Base-by-base conservation (phyloP, 179 eudicot genomes). In the Carnegiea gigantea region DNA sequence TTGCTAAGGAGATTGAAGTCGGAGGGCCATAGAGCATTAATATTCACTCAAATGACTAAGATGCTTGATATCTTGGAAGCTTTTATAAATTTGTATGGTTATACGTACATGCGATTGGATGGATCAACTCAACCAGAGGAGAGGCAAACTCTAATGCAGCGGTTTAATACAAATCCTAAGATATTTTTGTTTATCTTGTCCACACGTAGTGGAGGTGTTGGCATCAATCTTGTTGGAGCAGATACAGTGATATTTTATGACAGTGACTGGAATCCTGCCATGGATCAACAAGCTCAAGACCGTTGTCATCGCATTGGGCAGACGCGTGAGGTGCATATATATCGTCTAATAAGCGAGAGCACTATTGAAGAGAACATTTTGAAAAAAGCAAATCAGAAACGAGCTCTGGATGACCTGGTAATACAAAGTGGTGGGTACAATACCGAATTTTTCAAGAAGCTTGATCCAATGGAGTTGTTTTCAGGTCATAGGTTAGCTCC, bases 191-290 rank as follows among this genome's bases (percentile, higher is more conserved):
- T 97, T 82, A 95, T 97, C 81, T 85, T 97, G 87, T 95, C 98
- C 36, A 97, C 99, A n/a, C 98, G 99, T 23, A 95, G 98, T 87
- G 99, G 99, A 60, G 99, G 99, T 85, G 98, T 97, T 73, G 99
- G 99, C 76, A 90, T 97, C 84, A 97, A 97, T 77, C 92, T 97
- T 74, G 98, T 95, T 78, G 99, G 98, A 77, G 99, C 99, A 76
- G 99, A 97, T 82, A 97, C 99, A 8, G 99, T 97, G n/a, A 97
- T 97, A 70, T 97, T 97, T 78, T 97, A 97, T 83, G 99, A 97
- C 80, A 93, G 99, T 89, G 99, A 97, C 86, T 97, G 99, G 99
- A 97, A 97, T 86, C 99, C 99, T 80, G 98, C 99, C 46, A 95
- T 97, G 99, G 99, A 97, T 87, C 95, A 90, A 88, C 99, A 97